A percentile compares a stretch with the other conserved stretches of the same genome.
These are phyloP conservation scores for Puccinia horiana DNA, from an alignment of 1,284 basidiomycete genomes.

Conservation along the genomic window DNA sequence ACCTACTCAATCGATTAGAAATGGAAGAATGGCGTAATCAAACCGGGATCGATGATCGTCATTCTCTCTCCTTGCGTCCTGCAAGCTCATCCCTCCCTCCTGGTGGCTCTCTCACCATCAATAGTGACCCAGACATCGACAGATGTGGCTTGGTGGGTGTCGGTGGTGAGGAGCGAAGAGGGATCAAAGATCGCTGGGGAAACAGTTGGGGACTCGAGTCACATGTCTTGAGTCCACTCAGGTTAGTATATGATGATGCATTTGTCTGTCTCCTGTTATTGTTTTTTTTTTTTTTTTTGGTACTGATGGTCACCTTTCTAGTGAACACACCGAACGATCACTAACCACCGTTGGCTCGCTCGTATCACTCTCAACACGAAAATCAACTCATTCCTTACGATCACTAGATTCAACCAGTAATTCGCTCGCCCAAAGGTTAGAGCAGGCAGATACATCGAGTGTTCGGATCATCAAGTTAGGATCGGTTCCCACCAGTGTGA, in stretches of 20 bases:
- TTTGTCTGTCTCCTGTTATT: neutral
- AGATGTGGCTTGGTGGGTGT: slow-evolving; percentile 15
- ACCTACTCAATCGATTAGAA: slow-evolving; percentile 32
- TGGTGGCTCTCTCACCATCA: neutral
- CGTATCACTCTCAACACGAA: slow-evolving; percentile 29
- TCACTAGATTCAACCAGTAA: slow-evolving; percentile 41
- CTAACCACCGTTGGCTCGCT: slow-evolving; percentile 33
- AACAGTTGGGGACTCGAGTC: slow-evolving; percentile 46
- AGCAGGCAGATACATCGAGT: slow-evolving; percentile 26
- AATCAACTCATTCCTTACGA: slow-evolving; percentile 39
- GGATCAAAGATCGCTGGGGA: slow-evolving; percentile 47
- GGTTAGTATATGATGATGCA: slow-evolving; percentile 29
- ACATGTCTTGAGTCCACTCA: slow-evolving; percentile 44
- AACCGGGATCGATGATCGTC: slow-evolving; percentile 47
- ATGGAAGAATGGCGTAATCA: slow-evolving; percentile 47
- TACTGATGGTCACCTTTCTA: neutral
- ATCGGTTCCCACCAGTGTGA: neutral
- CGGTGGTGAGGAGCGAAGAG: slow-evolving; percentile 43
- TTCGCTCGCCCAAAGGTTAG: slow-evolving; percentile 17
- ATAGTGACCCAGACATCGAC: slow-evolving; percentile 12
- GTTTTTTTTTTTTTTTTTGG: neutral
- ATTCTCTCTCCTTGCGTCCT: slow-evolving; percentile 12
- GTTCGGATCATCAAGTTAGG: slow-evolving; percentile 19
- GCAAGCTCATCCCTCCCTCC: neutral
- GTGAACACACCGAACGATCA: slow-evolving; percentile 45